Evolutionary conservation across 2,329 filamentous ascomycete species (phyloP).

Genomic region (Incumbomyces lentus): DNA sequence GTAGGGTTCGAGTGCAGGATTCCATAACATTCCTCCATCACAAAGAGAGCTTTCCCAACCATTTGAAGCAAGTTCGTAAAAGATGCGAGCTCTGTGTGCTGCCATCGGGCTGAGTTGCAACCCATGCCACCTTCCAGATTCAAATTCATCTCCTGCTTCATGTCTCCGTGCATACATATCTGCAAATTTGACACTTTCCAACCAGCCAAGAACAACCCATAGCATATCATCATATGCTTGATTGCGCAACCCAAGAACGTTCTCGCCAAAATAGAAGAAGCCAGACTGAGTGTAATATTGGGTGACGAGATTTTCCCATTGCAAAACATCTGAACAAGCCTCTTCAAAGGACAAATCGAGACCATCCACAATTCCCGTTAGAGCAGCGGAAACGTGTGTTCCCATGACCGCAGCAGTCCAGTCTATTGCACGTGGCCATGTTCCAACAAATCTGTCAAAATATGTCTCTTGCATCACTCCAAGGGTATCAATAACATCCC

Average conservation of each 20-base stretch:
- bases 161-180: constrained; percentile 48
- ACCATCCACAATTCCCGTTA: constrained; percentile 56
- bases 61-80: constrained; percentile 67
- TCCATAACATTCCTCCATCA: constrained; percentile 85
- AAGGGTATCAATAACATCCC: constrained; percentile 51
- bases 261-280: constrained; percentile 78
- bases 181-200: constrained; percentile 71
- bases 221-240: constrained; percentile 89
- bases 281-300: constrained; percentile 68
- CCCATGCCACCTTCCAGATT: constrained; percentile 56
- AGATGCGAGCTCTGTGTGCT: constrained; percentile 70
- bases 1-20: constrained; percentile 66
- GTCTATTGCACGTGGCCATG: constrained; percentile 78
- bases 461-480: constrained; percentile 66
- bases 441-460: constrained; percentile 66
- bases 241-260: constrained; percentile 61
- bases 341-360: constrained; percentile 30
- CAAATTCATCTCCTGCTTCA: constrained; percentile 13
- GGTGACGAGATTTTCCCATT: constrained; percentile 69
- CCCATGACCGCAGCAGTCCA: constrained; percentile 84
- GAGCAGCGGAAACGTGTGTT: constrained; percentile 64
- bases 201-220: constrained; percentile 88
- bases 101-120: constrained; percentile 65
- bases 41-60: constrained; percentile 80
- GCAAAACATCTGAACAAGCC: constrained; percentile 31